Evolutionary conservation across 208 protist genomes (phyloP).

Genomic region (Acanthamoeba culbertsoni): DNA sequence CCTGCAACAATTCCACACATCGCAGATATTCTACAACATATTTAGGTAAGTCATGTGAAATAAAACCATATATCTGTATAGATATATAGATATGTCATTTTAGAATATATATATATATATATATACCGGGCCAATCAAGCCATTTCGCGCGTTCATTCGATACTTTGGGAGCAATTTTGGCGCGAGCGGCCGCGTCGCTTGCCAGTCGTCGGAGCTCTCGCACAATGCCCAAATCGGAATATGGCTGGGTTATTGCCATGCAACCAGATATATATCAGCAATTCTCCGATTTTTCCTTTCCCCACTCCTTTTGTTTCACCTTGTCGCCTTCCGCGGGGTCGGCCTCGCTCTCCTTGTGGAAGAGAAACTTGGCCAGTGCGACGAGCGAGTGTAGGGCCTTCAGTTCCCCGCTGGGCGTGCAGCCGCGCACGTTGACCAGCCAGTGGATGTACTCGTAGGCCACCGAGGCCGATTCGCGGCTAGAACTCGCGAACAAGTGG

Average conservation of each 20-base stretch:
- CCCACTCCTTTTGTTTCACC: too few relatives aligned
- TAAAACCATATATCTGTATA: too few relatives aligned
- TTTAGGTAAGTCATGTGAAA: too few relatives aligned
- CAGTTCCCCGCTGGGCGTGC: neutral
- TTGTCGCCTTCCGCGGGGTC: constrained; percentile 48
- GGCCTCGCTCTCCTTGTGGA: neutral
- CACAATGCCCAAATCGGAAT: neutral
- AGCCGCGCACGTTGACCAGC: neutral
- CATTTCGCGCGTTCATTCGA: constrained; percentile 16
- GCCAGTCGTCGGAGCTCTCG: neutral
- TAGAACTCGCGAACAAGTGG: neutral
- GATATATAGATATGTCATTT: too few relatives aligned
- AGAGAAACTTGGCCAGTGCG: constrained; percentile 20
- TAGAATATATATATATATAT: too few relatives aligned
- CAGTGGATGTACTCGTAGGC: constrained; percentile 34
- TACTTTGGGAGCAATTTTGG: constrained; percentile 12
- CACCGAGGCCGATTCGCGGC: neutral
- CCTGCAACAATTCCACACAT: neutral
- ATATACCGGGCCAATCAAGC: constrained; percentile 39
- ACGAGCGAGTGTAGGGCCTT: constrained; percentile 35
- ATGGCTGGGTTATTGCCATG: neutral
- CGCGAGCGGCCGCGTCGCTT: neutral
- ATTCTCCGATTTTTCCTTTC: too few relatives aligned
- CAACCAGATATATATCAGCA: too few relatives aligned
- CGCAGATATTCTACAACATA: constrained; percentile 16